phyloP scores from a whole-genome alignment of 1,284 basidiomycete genomes.

The Fomitopsis pinicola region DNA sequence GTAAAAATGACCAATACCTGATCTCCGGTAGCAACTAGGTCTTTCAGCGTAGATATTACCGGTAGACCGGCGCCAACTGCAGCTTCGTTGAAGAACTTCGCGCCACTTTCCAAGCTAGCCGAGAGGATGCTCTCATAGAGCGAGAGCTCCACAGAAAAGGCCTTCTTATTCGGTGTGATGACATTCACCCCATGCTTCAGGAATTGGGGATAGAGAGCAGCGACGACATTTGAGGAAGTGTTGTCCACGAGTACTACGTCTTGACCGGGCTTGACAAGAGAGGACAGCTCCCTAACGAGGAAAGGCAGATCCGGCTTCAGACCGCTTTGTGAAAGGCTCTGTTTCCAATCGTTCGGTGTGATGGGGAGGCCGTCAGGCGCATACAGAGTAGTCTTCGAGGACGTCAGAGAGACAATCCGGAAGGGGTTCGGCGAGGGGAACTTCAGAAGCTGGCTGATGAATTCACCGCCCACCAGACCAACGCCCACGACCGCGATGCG shows the following conservation, averaged over 20 bases:
- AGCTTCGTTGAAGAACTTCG: constrained; percentile 82
- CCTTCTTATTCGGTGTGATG: constrained; percentile 98
- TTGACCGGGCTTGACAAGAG: constrained; percentile 40
- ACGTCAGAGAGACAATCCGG: constrained; percentile 73
- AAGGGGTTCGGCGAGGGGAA: constrained; percentile 62
- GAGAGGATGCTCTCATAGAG: constrained; percentile 73
- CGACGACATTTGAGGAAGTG: constrained; percentile 85
- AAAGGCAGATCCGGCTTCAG: constrained; percentile 41
- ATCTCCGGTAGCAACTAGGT: constrained; percentile 90
- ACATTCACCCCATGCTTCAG: constrained; percentile 80
- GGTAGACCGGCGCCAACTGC: constrained; percentile 97
- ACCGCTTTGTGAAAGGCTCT: constrained; percentile 37
- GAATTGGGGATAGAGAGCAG: constrained; percentile 81
- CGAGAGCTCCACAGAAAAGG: constrained; percentile 72
- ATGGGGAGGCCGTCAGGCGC: constrained; percentile 47
- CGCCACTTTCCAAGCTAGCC: constrained; percentile 52
- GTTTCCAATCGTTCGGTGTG: constrained; percentile 39
- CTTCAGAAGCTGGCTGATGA: constrained; percentile 75
- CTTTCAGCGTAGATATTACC: constrained; percentile 88
- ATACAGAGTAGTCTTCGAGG: constrained; percentile 66
- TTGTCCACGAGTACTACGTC: constrained; percentile 89
- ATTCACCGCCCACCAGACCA: constrained; percentile 84
- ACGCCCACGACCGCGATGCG: constrained; percentile 80
- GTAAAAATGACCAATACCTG: constrained; percentile 43
- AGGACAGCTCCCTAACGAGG: constrained; percentile 42